Evolutionary conservation across 1,139 yeast species (phyloP).

Genomic region (Casaregolazyma lundiana): DNA sequence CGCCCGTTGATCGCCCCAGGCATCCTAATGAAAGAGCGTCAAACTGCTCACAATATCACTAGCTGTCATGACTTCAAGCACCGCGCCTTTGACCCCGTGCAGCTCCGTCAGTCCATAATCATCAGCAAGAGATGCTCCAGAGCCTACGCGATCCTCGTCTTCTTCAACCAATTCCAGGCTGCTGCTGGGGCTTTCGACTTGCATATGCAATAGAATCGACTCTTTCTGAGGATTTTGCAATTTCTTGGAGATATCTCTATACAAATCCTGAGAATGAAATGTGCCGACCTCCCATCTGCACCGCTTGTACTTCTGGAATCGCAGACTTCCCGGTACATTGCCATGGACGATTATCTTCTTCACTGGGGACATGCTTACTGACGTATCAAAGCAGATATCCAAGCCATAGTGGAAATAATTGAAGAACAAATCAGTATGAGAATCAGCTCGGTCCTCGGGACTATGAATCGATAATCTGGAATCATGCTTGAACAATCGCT

Average conservation of each 20-base stretch:
- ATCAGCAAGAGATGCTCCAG: slow-evolving; percentile 16
- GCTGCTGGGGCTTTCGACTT: slow-evolving; percentile 27
- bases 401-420: slow-evolving; percentile 31
- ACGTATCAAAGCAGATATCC: slow-evolving; percentile 31
- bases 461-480: slow-evolving; percentile 29
- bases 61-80: slow-evolving; percentile 27
- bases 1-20: too few species aligned
- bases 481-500: slow-evolving; percentile 30
- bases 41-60: slow-evolving; percentile 24
- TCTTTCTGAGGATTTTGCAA: slow-evolving; percentile 13
- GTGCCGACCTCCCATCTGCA: slow-evolving; percentile 28
- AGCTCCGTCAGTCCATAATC: slow-evolving; percentile 30
- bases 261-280: slow-evolving; percentile 19
- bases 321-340: slow-evolving; percentile 30
- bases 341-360: slow-evolving; percentile 31
- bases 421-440: slow-evolving; percentile 25
- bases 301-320: slow-evolving; percentile 29
- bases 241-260: slow-evolving; percentile 13
- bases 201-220: slow-evolving; percentile 27
- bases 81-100: slow-evolving; percentile 26
- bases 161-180: slow-evolving; percentile 30
- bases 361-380: slow-evolving; percentile 22
- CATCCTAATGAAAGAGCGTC: slow-evolving; percentile 24
- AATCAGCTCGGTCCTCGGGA: slow-evolving; percentile 20
- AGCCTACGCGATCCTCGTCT: slow-evolving; percentile 10